phyloP scores from a whole-genome alignment of 2,329 filamentous ascomycete genomes.

The Venturia aucupariae region DNA sequence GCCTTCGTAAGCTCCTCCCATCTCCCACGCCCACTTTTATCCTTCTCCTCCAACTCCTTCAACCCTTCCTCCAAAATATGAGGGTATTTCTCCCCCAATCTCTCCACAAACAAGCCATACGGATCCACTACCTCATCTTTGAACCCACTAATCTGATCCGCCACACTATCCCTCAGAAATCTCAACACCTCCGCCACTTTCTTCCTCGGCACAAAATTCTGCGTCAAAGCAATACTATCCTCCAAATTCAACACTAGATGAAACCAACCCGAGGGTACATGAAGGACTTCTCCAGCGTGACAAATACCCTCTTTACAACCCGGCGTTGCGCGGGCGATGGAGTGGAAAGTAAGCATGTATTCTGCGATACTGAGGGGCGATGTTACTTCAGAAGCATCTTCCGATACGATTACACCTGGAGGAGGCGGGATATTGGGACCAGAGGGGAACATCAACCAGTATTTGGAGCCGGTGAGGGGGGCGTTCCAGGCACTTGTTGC shows the following conservation, averaged over 20 bases:
- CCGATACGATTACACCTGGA: conserved; percentile 81
- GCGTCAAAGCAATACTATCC: conserved; percentile 77
- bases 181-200: conserved; percentile 66
- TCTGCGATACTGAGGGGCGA: conserved; percentile 93
- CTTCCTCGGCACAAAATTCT: conserved; percentile 80
- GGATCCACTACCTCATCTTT: conserved; percentile 60
- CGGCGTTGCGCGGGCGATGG: conserved; percentile 63
- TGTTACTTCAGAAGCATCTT: conserved; percentile 87
- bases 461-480: conserved; percentile 80
- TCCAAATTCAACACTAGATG: conserved; percentile 89
- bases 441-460: conserved; percentile 97
- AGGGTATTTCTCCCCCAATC: conserved; percentile 55
- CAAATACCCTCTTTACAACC: conserved; percentile 85
- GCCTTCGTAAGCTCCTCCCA: conserved; percentile 72
- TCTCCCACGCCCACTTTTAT: conserved; percentile 46
- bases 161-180: conserved; percentile 65
- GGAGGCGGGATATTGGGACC: conserved; percentile 53
- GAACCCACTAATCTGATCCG: conserved; percentile 84
- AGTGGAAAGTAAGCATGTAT: conserved; percentile 86
- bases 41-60: conserved; percentile 53
- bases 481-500: conserved; percentile 83
- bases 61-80: conserved; percentile 56
- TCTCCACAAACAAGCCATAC: conserved; percentile 63
- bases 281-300: conserved; percentile 71
- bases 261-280: conserved; percentile 95